phyloP scores from a whole-genome alignment of 208 protist genomes.

The Spongospora subterranea region DNA sequence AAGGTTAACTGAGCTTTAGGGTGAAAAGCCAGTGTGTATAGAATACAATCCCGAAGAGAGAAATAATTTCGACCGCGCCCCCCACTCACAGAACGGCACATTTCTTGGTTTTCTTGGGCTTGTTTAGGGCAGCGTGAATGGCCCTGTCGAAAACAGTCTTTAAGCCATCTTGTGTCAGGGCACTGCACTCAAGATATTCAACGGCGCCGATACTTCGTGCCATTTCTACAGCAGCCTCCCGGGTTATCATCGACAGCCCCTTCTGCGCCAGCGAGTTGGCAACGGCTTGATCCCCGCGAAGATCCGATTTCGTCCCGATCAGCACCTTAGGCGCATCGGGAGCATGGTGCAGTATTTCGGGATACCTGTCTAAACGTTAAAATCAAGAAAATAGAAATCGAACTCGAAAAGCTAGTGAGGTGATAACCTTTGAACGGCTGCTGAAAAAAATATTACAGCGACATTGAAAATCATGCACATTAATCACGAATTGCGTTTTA shows the following conservation, averaged over 20 bases:
- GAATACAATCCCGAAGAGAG: neutral
- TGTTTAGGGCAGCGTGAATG: conserved; percentile 62
- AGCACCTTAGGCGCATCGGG: conserved; percentile 81
- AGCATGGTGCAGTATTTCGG: conserved; percentile 80
- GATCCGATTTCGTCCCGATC: conserved; percentile 87
- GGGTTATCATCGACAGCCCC: conserved; percentile 66
- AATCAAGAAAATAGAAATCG: neutral
- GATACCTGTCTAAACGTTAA: conserved; percentile 53
- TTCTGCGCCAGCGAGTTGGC: conserved; percentile 72
- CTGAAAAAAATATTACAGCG: neutral
- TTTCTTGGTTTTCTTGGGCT: conserved; percentile 58
- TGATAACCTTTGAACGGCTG: neutral
- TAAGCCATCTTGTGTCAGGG: conserved; percentile 81
- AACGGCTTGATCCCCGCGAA: conserved; percentile 77
- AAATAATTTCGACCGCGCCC: neutral
- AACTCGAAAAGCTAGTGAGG: neutral
- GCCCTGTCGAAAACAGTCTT: conserved; percentile 68
- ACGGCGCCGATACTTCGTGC: conserved; percentile 79
- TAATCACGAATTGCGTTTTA: no score
- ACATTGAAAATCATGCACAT: neutral
- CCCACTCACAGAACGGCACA: conserved; percentile 32
- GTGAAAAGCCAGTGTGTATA: no score
- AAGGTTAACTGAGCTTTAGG: no score
- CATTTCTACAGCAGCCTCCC: conserved; percentile 73
- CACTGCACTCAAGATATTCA: conserved; percentile 88